These are phyloP conservation scores for Lepiota subincarnata DNA, from an alignment of 768 basidiomycete species.

Conservation along the genomic window DNA sequence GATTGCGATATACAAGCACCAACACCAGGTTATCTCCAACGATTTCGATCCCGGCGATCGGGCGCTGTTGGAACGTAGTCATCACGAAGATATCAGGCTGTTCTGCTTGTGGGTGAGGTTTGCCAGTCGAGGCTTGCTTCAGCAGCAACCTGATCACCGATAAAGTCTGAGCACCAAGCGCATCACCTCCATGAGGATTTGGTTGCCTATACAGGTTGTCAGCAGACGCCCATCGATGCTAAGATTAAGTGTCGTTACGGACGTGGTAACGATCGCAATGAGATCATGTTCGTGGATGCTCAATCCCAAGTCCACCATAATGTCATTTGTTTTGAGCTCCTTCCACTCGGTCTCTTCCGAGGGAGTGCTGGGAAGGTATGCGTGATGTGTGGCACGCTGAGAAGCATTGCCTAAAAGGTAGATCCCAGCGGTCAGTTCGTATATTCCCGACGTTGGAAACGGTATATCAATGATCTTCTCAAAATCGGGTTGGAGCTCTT, in stretches of 20 bases:
- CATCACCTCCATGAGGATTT: not conserved
- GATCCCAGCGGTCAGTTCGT: slow-evolving; percentile 37
- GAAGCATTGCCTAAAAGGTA: slow-evolving; percentile 34
- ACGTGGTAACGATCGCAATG: slow-evolving; percentile 37
- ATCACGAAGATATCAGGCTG: slow-evolving; percentile 26
- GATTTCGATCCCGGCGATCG: slow-evolving; percentile 39
- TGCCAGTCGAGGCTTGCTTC: slow-evolving; percentile 30
- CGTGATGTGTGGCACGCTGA: slow-evolving; percentile 26
- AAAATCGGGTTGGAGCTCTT: slow-evolving; percentile 21
- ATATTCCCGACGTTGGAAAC: slow-evolving; percentile 32
- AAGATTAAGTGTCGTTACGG: slow-evolving; percentile 13
- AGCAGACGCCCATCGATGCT: not conserved
- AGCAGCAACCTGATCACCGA: slow-evolving; percentile 12
- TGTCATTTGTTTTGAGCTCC: slow-evolving; percentile 22
- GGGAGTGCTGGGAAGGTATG: slow-evolving; percentile 26
- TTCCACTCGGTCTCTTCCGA: slow-evolving; percentile 26
- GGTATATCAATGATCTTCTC: slow-evolving; percentile 21
- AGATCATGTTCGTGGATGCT: slow-evolving; percentile 42
- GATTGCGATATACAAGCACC: slow-evolving; percentile 24
- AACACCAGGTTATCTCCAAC: slow-evolving; percentile 42
- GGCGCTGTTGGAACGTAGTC: slow-evolving; percentile 20
- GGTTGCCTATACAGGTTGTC: not conserved
- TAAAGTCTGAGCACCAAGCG: not conserved
- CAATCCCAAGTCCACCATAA: slow-evolving; percentile 40
- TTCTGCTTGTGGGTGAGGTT: slow-evolving; percentile 31